Conservation (phyloP, 108 stramenopile genomes). For the Nannochloropsis salina region DNA sequence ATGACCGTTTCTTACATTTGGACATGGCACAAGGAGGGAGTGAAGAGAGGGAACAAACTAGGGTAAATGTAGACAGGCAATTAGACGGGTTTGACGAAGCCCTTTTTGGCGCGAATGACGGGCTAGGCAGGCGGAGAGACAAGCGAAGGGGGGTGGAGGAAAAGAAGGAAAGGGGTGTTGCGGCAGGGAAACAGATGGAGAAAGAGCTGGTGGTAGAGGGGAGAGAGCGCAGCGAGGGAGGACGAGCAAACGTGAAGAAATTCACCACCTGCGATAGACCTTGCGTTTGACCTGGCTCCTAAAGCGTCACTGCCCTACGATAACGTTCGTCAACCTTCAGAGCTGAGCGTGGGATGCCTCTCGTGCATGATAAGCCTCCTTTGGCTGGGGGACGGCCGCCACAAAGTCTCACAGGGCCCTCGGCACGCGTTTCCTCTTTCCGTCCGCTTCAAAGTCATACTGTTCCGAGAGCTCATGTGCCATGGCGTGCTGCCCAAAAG, state of each 20-base stretch:
- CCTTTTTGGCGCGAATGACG: background rate
- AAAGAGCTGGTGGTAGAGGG: background rate
- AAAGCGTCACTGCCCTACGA: too few relatives aligned
- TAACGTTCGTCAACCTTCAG: too few relatives aligned
- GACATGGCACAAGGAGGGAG: conserved; percentile 14
- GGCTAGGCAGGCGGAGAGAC: background rate
- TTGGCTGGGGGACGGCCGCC: too few relatives aligned
- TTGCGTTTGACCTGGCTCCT: too few relatives aligned
- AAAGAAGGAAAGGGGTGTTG: background rate
- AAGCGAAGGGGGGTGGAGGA: background rate
- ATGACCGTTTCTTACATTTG: background rate
- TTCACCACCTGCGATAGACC: too few relatives aligned
- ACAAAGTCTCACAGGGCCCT: too few relatives aligned
- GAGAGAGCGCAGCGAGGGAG: background rate
- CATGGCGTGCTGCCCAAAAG: too few relatives aligned
- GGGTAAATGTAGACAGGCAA: background rate
- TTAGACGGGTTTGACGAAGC: background rate
- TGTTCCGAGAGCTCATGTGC: too few relatives aligned
- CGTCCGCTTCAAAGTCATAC: too few relatives aligned
- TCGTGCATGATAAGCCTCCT: too few relatives aligned
- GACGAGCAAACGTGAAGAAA: background rate
- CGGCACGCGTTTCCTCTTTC: too few relatives aligned
- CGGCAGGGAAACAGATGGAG: background rate
- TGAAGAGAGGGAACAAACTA: background rate
- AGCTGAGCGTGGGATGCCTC: too few relatives aligned